Evolutionary conservation across 1,284 basidiomycete genomes (phyloP).

Genomic region (Cryptococcus sp.): DNA sequence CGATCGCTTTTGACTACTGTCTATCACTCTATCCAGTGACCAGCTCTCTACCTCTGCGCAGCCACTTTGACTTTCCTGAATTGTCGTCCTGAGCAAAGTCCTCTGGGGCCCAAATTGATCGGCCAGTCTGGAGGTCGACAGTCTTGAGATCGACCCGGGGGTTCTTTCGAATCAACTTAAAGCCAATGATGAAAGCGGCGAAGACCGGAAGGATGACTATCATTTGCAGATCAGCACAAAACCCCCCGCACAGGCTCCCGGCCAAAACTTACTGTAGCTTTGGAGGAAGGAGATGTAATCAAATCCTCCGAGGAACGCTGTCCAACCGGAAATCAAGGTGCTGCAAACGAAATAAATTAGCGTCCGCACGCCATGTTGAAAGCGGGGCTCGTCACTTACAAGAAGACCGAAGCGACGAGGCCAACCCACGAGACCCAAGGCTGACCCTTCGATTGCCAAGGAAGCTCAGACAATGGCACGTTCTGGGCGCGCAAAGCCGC

Average conservation of each 20-base stretch:
- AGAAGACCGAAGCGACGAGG: too few species aligned
- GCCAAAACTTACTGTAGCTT: neutral
- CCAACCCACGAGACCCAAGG: too few species aligned
- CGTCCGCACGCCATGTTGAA: too few species aligned
- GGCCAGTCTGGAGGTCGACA: slow-evolving; percentile 2
- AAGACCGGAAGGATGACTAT: neutral
- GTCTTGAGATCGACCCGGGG: neutral
- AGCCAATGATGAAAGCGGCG: neutral
- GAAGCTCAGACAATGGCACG: slow-evolving; percentile 53
- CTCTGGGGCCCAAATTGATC: too few species aligned
- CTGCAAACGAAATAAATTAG: too few species aligned
- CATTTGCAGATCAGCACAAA: neutral
- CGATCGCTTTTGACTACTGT: too few species aligned
- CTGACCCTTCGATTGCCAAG: slow-evolving; percentile 35
- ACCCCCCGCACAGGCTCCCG: too few species aligned
- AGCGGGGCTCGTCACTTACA: too few species aligned
- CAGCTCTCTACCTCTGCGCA: too few species aligned
- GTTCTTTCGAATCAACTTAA: neutral
- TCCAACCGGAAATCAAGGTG: slow-evolving; percentile 1
- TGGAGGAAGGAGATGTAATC: slow-evolving; percentile 1
- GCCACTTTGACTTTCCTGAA: too few species aligned
- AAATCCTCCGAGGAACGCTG: neutral
- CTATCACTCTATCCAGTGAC: too few species aligned
- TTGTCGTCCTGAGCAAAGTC: too few species aligned
- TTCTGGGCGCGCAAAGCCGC: slow-evolving; percentile 52